Evolutionary conservation across 441 rosid genomes (phyloP), one percentile per base, ranked within the genome.

Genomic region (Hypseocharis bilobata): DNA sequence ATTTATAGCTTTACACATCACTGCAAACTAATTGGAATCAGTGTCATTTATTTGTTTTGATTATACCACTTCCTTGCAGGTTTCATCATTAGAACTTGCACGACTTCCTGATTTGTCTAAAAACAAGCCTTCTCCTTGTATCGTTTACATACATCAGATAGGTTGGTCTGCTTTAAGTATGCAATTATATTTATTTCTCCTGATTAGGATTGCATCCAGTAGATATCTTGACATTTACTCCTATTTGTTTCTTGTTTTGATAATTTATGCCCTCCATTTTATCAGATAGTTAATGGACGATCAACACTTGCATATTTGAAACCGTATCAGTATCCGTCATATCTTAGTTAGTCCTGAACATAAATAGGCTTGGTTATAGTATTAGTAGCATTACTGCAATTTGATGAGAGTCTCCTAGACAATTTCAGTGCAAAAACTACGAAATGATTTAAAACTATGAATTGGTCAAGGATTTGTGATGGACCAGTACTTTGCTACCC

Each of bases 141-240:
- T 91, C 34, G 80, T 93, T 67, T 93, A 91, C 72, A 82, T 93
- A 71, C 88, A 81, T 71, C 97, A 88, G 84, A 85, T 88, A 82
- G 97, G 99, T 93, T 66, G 64, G 92, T 80, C 68, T 36, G 28
- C 51, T 57, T 29, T 70, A 57, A 57, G 61, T 27, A 27, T 20
- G 28, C 61, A 56, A 14, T 56, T 56, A 20, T 4, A 17, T 60
- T 10, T 30, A 19, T 60, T 16, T 16, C 22, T 56, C 52, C 62
- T 66, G 63, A 55, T 45, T 45, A 66, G 69, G 14, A 32, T 17
- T 19, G n/a, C 7, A 23, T 60, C 38, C 16, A 4, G 13, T n/a
- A 56, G 1, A 26, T 27, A 11, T 27, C 25, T 22, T 56, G 36
- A 27, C 60, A 56, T 27, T 5, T 27, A 1, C 60, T 56, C 36